These are phyloP conservation scores for Clonostachys byssicola DNA, from an alignment of 2,329 filamentous ascomycete species.

Conservation along the genomic window DNA sequence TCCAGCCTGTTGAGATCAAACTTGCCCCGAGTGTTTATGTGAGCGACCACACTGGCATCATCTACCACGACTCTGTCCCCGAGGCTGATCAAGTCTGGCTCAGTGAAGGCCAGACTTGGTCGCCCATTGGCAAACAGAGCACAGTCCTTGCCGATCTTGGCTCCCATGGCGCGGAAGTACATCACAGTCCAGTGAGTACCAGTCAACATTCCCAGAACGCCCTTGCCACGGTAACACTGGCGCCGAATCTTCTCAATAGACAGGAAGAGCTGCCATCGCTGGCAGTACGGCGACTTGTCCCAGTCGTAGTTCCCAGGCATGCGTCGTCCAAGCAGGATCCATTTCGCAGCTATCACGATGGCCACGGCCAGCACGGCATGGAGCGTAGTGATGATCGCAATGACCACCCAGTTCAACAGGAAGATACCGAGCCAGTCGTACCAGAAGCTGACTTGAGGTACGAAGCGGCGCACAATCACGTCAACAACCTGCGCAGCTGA, in stretches of 20 bases:
- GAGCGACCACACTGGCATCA: slow-evolving; percentile 50
- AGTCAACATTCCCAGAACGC: slow-evolving; percentile 47
- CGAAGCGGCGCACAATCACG: slow-evolving; percentile 15
- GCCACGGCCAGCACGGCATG: slow-evolving; percentile 36
- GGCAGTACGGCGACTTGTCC: slow-evolving; percentile 52
- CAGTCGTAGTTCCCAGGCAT: slow-evolving; percentile 50
- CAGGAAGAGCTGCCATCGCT: slow-evolving; percentile 53
- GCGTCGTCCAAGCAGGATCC: slow-evolving; percentile 45
- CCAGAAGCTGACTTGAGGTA: slow-evolving; percentile 13
- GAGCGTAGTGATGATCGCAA: slow-evolving; percentile 33
- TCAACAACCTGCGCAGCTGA: slow-evolving; percentile 41
- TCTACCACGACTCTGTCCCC: slow-evolving; percentile 50
- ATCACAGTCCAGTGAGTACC: slow-evolving; percentile 46
- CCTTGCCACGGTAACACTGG: slow-evolving; percentile 42
- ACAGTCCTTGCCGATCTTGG: slow-evolving; percentile 48
- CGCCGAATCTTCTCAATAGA: slow-evolving; percentile 44
- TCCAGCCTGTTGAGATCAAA: slow-evolving; percentile 48
- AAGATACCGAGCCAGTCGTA: slow-evolving; percentile 31
- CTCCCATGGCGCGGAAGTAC: slow-evolving; percentile 50
- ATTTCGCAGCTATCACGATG: slow-evolving; percentile 42
- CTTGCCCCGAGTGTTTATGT: slow-evolving; percentile 52
- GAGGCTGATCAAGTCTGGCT: slow-evolving; percentile 49
- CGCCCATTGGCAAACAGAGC: slow-evolving; percentile 49
- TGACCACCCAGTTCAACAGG: slow-evolving; percentile 27
- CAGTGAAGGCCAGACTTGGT: slow-evolving; percentile 50